Base-by-base conservation (phyloP, 2,329 filamentous ascomycete species). In the Coniochaeta pulveracea region DNA sequence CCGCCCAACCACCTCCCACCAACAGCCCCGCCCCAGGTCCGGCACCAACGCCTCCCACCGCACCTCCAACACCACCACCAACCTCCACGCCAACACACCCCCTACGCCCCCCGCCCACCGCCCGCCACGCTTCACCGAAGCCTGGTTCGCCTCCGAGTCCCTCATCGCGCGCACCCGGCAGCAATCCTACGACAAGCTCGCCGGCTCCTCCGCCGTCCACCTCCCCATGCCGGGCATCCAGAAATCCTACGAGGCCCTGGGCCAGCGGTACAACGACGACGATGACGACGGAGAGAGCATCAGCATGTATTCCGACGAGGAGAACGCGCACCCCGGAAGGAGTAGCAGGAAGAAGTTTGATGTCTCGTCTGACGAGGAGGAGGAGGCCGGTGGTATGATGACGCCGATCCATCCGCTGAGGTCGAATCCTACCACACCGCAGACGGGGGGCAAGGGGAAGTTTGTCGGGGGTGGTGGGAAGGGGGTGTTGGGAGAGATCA, bases 101-200 rank as follows among this genome's bases (percentile, higher is more conserved):
- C 34, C 40, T 19, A 49, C 44, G 36, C 41, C 46, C 10, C 51
- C 52, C 27, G 58, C 56, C 12, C 47, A 46, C 21, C 63, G 65
- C 19, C 42, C 54, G 2, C 56, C 59, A 26, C 64, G 56, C 41
- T 71, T 72, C 43, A 71, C 62, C 5, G 69, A 73, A 45, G 59
- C 66, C 0, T 74, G 69, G 69, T 61, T 61, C 40, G 56, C 69
- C 3, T 63, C 66, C 1, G 67, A 73, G 24, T 69, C 67, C 3
- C 60, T 72, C 26, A 60, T 70, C 46, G 61, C 58, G 33, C 63
- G 67, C 43, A 73, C 69, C 3, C 64, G 71, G 39, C 58, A 72
- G 43, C 61, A 64, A n/a, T 61, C 64, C 41, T 59, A 60, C 26
- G 56, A 57, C 28, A 45, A 61, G 36, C 56, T 57, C 39, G 55